Evolutionary conservation across 1,284 basidiomycete species (phyloP).

Genomic region (Omphalotus olearius): DNA sequence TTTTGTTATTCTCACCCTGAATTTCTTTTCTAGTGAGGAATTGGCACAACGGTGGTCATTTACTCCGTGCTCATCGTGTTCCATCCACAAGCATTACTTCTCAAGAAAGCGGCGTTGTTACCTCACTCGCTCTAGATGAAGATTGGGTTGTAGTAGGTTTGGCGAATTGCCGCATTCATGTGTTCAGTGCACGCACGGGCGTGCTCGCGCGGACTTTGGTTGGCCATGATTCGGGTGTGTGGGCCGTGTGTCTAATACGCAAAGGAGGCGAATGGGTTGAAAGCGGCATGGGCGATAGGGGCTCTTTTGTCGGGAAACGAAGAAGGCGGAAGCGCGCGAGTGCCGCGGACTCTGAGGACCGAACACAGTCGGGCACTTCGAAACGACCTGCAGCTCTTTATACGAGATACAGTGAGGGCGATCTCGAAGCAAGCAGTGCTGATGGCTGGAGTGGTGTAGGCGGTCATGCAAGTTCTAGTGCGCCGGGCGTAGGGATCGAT

Average conservation of each 20-base stretch:
- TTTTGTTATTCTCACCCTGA: slow-evolving; percentile 3
- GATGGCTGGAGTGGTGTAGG: too few species aligned
- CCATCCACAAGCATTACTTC: slow-evolving; percentile 29
- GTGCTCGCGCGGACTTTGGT: slow-evolving; percentile 73
- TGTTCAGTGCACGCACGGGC: slow-evolving; percentile 83
- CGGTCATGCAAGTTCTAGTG: too few species aligned
- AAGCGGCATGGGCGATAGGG: slow-evolving; percentile 3
- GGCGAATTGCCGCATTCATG: slow-evolving; percentile 83
- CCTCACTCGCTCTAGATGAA: slow-evolving; percentile 82
- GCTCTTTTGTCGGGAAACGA: background rate
- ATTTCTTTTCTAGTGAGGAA: slow-evolving; percentile 57
- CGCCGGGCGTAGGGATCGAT: background rate
- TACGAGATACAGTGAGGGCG: slow-evolving; percentile 2
- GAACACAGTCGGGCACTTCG: background rate
- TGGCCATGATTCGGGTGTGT: slow-evolving; percentile 89
- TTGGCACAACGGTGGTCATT: slow-evolving; percentile 79
- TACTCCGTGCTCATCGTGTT: slow-evolving; percentile 73
- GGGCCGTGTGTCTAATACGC: slow-evolving; percentile 81
- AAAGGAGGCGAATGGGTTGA: slow-evolving; percentile 36
- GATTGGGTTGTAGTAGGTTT: slow-evolving; percentile 90
- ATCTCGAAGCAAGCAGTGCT: background rate
- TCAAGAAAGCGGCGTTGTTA: slow-evolving; percentile 40
- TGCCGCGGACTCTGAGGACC: background rate
- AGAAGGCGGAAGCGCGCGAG: background rate
- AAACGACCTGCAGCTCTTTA: background rate